Base-by-base conservation (phyloP, 768 basidiomycete genomes). In the Melanogaster broomeanus region DNA sequence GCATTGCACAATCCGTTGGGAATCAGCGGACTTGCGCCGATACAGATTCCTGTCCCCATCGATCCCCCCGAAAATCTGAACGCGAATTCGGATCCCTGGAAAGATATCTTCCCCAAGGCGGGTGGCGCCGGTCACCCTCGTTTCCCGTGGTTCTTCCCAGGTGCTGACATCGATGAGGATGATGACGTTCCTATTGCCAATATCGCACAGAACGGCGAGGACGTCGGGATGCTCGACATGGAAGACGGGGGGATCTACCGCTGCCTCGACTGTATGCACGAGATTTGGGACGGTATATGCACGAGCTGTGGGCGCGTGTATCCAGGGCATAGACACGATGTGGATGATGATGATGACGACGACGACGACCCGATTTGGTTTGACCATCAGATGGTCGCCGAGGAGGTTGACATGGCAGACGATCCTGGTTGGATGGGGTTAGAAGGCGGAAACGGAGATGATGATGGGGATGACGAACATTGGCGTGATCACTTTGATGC, bases 241-340 rank as follows among this genome's bases (percentile, higher is more conserved):
- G 88, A 90, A 56, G 90, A 91, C 52, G 87, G 84, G 11, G 86
- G 84, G 1, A 76, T 92, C n/a, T 85, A 82, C 61, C 78, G 90
- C 16, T 93, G 90, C 63, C 61, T 82, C 15, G 83, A 84, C 38
- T 92, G 89, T 56, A 78, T 84, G 75, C 83, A 91, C 61, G 90
- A 93, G 69, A 87, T 93, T 53, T 82, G 78, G 79, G 82, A 75
- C 53, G 87, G 86, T 2, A 63, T 75, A 19, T 93, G 90, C 61
- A 76, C 82, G 4, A 61, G 62, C 11, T 92, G 90, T 57, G 73
- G 78, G 25, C 77, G 87, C 30, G 66, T 65, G 18, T 90, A 89
- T 59, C 73, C 72, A 3, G 85, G 81, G 2, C 86, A 87, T 46
- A 38, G 59, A 43, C 61, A 49, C 13, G 55, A 57, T 34, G 59